These are phyloP conservation scores for Cyclotella kingstonii DNA, from an alignment of 108 stramenopile species.

Conservation along the genomic window DNA sequence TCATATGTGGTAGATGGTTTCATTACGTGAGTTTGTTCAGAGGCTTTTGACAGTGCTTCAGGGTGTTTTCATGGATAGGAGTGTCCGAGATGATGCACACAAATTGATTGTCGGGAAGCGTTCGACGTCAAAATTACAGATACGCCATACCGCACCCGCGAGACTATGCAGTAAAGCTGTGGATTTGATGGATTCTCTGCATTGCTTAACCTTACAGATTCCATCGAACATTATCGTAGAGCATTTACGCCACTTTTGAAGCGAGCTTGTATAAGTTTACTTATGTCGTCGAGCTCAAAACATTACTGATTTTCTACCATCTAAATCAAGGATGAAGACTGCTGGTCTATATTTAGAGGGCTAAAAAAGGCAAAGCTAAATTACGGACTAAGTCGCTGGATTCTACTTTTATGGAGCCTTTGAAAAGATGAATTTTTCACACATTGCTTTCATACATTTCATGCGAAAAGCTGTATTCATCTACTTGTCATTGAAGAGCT, in stretches of 20 bases:
- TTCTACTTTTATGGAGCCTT: slow-evolving; percentile 55
- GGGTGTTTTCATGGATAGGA: slow-evolving; percentile 48
- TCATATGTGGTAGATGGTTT: slow-evolving; percentile 57
- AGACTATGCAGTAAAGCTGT: slow-evolving; percentile 23
- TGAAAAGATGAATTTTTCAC: background rate
- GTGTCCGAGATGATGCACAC: slow-evolving; percentile 50
- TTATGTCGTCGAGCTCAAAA: slow-evolving; percentile 47
- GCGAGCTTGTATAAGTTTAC: slow-evolving; percentile 60
- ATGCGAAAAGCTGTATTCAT: too few species aligned
- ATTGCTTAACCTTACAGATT: slow-evolving; percentile 51
- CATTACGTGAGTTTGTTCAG: slow-evolving; percentile 17
- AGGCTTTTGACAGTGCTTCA: slow-evolving; percentile 42
- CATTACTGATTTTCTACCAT: slow-evolving; percentile 49
- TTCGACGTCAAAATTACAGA: slow-evolving; percentile 80
- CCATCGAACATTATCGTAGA: slow-evolving; percentile 52
- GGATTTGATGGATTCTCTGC: slow-evolving; percentile 40
- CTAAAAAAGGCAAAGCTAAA: slow-evolving; percentile 61
- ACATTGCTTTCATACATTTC: background rate
- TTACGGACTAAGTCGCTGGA: slow-evolving; percentile 67
- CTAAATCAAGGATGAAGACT: slow-evolving; percentile 10
- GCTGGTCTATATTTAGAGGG: slow-evolving; percentile 56
- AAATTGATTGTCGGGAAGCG: slow-evolving; percentile 32
- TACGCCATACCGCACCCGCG: slow-evolving; percentile 79
- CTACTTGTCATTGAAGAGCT: too few species aligned
- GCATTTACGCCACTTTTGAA: slow-evolving; percentile 49